phyloP scores from a whole-genome alignment of 1,284 basidiomycete species.

The Pseudozyma tsukubaensis region DNA sequence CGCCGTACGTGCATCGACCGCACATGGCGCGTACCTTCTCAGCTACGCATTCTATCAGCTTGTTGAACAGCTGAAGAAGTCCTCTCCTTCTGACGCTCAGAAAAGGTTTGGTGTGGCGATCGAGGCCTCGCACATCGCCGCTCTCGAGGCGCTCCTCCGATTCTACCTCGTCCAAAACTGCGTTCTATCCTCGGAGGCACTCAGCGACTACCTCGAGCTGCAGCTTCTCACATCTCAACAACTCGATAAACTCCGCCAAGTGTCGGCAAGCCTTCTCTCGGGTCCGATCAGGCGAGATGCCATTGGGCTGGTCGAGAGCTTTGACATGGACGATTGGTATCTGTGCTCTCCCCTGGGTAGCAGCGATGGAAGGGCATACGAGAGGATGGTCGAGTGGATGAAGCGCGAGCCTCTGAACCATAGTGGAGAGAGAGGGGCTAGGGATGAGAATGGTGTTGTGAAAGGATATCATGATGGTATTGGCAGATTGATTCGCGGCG shows the following conservation, averaged over 20 bases:
- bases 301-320: constrained; percentile 52
- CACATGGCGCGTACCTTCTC: constrained; percentile 48
- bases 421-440: constrained; percentile 38
- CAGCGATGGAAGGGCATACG: constrained; percentile 55
- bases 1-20: constrained; percentile 47
- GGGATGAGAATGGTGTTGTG: constrained; percentile 56
- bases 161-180: constrained; percentile 56
- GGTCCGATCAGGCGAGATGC: constrained; percentile 45
- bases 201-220: constrained; percentile 38
- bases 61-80: constrained; percentile 24
- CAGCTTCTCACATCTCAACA: constrained; percentile 20
- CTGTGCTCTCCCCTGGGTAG: constrained; percentile 54
- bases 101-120: constrained; percentile 19
- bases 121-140: constrained; percentile 13
- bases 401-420: constrained; percentile 59
- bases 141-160: constrained; percentile 28
- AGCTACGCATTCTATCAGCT: constrained; percentile 35
- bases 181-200: constrained; percentile 26
- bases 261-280: constrained; percentile 24
- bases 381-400: constrained; percentile 62
- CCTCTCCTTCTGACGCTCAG: constrained; percentile 2
- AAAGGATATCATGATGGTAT: constrained; percentile 54
- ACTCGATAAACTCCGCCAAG: constrained; percentile 21
- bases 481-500: constrained; percentile 52
- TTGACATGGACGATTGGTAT: constrained; percentile 62